Evolutionary conservation across 2,329 filamentous ascomycete genomes (phyloP).

Genomic region (Verticillium zaregamsianum): DNA sequence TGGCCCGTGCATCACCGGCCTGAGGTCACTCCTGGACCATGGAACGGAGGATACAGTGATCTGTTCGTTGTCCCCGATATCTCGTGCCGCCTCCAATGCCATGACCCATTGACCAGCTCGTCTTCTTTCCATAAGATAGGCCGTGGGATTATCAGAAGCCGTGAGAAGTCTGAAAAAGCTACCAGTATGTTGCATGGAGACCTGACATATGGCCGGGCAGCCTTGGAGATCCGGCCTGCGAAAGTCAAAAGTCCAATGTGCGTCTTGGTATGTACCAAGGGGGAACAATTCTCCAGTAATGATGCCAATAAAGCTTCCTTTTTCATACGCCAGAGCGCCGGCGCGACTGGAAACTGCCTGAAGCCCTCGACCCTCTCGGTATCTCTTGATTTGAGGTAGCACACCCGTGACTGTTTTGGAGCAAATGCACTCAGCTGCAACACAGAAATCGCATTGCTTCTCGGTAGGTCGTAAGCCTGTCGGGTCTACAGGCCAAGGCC

Average conservation of each 20-base stretch:
- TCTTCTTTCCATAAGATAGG: background rate
- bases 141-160: background rate
- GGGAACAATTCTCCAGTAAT: background rate
- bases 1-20: background rate
- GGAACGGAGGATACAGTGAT: background rate
- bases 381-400: background rate
- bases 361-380: background rate
- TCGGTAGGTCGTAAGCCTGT: background rate
- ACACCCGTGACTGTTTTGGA: background rate
- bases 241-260: slow-evolving; percentile 1
- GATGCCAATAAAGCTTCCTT: background rate
- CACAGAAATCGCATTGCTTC: slow-evolving; percentile 1
- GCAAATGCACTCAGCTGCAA: background rate
- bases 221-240: background rate
- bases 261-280: background rate
- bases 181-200: background rate
- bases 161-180: background rate
- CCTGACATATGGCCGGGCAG: background rate
- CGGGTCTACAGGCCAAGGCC: background rate
- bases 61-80: background rate
- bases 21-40: background rate
- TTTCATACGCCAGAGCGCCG: background rate
- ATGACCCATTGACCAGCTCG: background rate
- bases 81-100: background rate
- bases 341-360: background rate